Percentiles rank a stretch among this genome's conserved stretches.
These are phyloP conservation scores for Boeremia exigua DNA, from an alignment of 2,329 filamentous ascomycete genomes.

Conservation along the genomic window DNA sequence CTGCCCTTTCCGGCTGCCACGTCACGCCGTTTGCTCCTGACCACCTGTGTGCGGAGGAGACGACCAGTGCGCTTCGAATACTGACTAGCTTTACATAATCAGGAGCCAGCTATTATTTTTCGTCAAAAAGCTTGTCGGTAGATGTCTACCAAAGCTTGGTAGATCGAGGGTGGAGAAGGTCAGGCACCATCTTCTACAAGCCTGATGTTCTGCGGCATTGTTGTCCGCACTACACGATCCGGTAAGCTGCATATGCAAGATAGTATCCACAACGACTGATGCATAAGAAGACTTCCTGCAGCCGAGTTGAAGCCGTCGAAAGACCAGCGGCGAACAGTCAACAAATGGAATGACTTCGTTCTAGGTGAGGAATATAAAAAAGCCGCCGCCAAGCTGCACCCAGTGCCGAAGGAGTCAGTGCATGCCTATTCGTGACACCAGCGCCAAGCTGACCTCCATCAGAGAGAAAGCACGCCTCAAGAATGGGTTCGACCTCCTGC, in stretches of 20 bases:
- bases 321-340: constrained; percentile 76
- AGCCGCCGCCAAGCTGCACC: constrained; percentile 68
- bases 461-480: constrained; percentile 67
- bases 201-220: constrained; percentile 81
- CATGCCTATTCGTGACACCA: background rate
- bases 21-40: constrained; percentile 12
- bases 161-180: constrained; percentile 75
- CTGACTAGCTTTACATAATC: constrained; percentile 38
- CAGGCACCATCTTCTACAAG: constrained; percentile 72
- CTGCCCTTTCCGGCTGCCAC: constrained; percentile 18
- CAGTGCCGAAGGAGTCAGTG: constrained; percentile 67
- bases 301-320: constrained; percentile 68
- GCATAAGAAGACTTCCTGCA: constrained; percentile 65
- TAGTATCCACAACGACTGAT: constrained; percentile 14
- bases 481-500: constrained; percentile 70
- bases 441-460: background rate
- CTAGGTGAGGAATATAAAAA: constrained; percentile 71
- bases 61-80: constrained; percentile 18
- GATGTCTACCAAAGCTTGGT: constrained; percentile 74
- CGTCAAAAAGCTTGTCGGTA: constrained; percentile 65
- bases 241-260: constrained; percentile 39
- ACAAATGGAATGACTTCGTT: constrained; percentile 76
- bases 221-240: constrained; percentile 89
- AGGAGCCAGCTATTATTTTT: constrained; percentile 78
- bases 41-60: constrained; percentile 9